These are phyloP conservation scores for Syzygium jambos DNA, from an alignment of 345 rosid species.

Conservation along the genomic window DNA sequence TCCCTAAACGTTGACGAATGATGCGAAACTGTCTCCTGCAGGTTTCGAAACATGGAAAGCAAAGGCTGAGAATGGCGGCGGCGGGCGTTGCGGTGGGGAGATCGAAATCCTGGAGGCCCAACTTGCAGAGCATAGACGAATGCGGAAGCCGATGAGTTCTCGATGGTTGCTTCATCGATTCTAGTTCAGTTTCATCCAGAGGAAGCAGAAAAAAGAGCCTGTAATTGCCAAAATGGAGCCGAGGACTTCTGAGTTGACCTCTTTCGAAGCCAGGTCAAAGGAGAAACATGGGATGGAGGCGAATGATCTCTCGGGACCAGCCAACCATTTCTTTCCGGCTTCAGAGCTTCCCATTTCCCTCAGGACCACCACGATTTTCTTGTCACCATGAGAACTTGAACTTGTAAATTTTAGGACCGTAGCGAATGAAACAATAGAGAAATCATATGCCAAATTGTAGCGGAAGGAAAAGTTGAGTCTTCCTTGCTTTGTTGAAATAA, in stretches of 20 bases:
- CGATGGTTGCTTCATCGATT: neutral
- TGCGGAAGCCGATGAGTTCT: constrained; percentile 28
- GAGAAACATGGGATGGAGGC: neutral
- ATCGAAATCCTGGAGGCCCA: constrained; percentile 80
- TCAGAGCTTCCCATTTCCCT: neutral
- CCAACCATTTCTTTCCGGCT: neutral
- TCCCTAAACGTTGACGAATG: neutral
- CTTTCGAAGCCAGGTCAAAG: neutral
- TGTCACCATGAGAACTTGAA: neutral
- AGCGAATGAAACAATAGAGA: neutral
- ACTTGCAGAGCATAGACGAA: constrained; percentile 79
- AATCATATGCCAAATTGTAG: neutral
- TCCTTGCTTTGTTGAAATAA: neutral
- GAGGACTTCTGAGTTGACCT: neutral
- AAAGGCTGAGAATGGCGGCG: constrained; percentile 27
- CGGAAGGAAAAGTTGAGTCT: neutral
- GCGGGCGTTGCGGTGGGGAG: constrained; percentile 27
- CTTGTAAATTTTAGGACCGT: neutral
- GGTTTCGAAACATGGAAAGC: constrained; percentile 32
- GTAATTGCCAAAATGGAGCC: neutral
- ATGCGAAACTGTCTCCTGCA: neutral
- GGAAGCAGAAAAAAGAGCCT: neutral
- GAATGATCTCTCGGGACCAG: neutral
- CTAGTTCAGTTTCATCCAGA: neutral
- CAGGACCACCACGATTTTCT: neutral